phyloP scores from a whole-genome alignment of 148 eudicot species.

The Beta vulgaris region DNA sequence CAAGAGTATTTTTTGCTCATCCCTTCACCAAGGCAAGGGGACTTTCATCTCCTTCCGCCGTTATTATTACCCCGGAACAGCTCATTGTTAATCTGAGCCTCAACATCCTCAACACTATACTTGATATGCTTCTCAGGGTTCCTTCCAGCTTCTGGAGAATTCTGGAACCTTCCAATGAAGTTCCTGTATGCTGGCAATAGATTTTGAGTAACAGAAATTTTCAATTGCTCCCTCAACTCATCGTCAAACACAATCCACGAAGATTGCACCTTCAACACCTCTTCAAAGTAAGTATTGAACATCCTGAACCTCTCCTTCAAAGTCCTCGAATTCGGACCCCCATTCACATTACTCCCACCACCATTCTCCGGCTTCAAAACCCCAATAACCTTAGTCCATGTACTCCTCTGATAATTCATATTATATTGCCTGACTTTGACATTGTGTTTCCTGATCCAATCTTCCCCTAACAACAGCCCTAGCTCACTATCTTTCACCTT shows the following conservation, averaged over 20 bases:
- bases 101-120: conserved; percentile 67
- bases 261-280: conserved; percentile 58
- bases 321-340: conserved; percentile 33
- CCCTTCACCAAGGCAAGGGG: neutral
- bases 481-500: conserved; percentile 79
- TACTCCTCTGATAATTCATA: conserved; percentile 68
- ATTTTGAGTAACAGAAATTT: conserved; percentile 40
- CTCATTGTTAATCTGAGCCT: conserved; percentile 59
- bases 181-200: conserved; percentile 65
- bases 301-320: conserved; percentile 77
- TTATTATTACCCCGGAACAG: conserved; percentile 60
- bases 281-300: conserved; percentile 73
- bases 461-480: conserved; percentile 76
- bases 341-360: conserved; percentile 29
- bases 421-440: conserved; percentile 72
- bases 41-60: conserved; percentile 31
- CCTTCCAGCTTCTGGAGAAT: conserved; percentile 56
- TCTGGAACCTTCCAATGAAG: conserved; percentile 64
- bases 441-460: conserved; percentile 79
- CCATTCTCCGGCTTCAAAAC: conserved; percentile 60
- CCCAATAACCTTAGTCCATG: conserved; percentile 79
- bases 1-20: neutral
- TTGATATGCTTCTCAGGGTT: conserved; percentile 69
- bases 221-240: conserved; percentile 73
- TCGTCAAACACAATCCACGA: conserved; percentile 83